These are phyloP conservation scores for Sicyos baderoa DNA, from an alignment of 306 rosid genomes.

Conservation along the genomic window DNA sequence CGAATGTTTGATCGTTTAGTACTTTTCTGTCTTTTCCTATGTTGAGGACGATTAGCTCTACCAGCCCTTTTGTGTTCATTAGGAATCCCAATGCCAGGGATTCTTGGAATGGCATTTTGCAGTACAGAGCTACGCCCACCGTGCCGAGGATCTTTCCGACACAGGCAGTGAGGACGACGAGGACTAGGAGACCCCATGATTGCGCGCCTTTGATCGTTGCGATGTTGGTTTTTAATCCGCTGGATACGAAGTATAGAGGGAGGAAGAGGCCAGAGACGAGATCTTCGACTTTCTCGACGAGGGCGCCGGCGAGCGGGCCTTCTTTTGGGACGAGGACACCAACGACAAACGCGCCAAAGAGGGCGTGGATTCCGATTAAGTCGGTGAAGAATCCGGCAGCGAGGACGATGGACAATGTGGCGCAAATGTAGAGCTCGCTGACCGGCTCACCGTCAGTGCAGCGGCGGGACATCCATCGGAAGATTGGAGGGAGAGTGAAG, in stretches of 20 bases:
- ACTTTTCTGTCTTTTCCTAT: constrained; percentile 90
- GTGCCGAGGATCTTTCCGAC: constrained; percentile 78
- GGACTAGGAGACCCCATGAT: constrained; percentile 79
- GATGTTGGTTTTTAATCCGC: constrained; percentile 81
- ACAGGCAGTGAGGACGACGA: constrained; percentile 65
- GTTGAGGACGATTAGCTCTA: constrained; percentile 85
- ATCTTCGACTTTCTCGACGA: constrained; percentile 91
- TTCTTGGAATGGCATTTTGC: constrained; percentile 49
- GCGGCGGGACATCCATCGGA: constrained; percentile 48
- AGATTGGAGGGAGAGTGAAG: constrained; percentile 43
- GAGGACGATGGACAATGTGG: constrained; percentile 47
- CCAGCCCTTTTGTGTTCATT: constrained; percentile 90
- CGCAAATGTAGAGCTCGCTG: constrained; percentile 56
- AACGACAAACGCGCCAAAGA: constrained; percentile 76
- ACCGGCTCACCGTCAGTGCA: constrained; percentile 78
- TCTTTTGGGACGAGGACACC: constrained; percentile 77
- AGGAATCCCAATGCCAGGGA: constrained; percentile 69
- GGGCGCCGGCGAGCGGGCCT: constrained; percentile 59
- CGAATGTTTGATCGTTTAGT: constrained; percentile 78
- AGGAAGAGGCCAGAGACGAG: constrained; percentile 79
- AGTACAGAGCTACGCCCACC: constrained; percentile 37
- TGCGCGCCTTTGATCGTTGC: constrained; percentile 64
- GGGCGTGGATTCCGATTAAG: constrained; percentile 76
- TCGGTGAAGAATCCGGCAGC: constrained; percentile 88
- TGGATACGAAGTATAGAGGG: constrained; percentile 75